A percentile compares a stretch with the other conserved stretches of the same genome.
Evolutionary conservation across 768 basidiomycete genomes (phyloP).

Genomic region (Trametes meyenii): DNA sequence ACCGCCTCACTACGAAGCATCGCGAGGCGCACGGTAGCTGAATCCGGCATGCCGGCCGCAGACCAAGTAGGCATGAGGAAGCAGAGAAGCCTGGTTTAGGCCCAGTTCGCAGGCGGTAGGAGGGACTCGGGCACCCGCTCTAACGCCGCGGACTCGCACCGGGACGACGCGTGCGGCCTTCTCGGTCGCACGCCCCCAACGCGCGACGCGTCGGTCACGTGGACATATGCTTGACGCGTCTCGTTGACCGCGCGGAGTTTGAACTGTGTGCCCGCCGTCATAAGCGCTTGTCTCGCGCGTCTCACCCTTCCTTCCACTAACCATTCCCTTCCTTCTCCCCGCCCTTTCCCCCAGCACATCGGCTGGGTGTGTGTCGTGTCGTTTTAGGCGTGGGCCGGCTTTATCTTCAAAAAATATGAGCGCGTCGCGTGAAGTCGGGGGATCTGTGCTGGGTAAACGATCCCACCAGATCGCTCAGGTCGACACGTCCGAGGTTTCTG

Average conservation of each 20-base stretch:
- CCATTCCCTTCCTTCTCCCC: constrained; percentile 21
- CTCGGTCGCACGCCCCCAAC: constrained; percentile 1
- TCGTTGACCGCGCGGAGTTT: constrained; percentile 34
- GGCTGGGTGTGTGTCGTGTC: constrained; percentile 2
- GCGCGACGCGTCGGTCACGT: constrained; percentile 31
- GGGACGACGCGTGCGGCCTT: neutral
- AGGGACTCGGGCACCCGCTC: constrained; percentile 12
- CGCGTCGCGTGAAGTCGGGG: constrained; percentile 24
- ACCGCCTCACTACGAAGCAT: constrained; percentile 19
- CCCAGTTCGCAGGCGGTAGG: neutral
- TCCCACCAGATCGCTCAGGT: constrained; percentile 30
- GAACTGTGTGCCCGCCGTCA: constrained; percentile 25
- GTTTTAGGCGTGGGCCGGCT: neutral
- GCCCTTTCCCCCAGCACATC: constrained; percentile 14
- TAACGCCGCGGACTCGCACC: constrained; percentile 8
- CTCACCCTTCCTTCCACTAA: constrained; percentile 19
- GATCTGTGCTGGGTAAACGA: constrained; percentile 40
- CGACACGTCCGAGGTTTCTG: constrained; percentile 37
- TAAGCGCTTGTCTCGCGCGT: constrained; percentile 25
- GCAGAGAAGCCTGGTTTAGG: neutral
- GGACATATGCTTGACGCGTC: constrained; percentile 27
- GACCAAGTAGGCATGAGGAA: constrained; percentile 6
- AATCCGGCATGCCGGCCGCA: constrained; percentile 11
- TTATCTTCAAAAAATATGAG: constrained; percentile 20
- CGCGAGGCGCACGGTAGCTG: neutral